These are phyloP conservation scores for Chara braunii DNA, from an alignment of 139 green algal genomes.

Conservation along the genomic window DNA sequence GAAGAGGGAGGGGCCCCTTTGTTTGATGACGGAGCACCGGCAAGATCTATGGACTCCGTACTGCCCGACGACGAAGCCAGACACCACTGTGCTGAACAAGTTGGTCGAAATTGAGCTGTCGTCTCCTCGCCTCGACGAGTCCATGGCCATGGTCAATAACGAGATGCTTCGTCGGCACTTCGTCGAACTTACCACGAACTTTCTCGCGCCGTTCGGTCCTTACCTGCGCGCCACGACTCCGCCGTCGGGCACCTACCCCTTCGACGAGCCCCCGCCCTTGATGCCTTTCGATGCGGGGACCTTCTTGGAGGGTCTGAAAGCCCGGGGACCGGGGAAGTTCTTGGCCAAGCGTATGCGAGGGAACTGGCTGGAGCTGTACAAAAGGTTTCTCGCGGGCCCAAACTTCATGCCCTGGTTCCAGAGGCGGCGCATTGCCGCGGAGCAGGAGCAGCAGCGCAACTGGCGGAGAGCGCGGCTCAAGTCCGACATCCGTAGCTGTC, in stretches of 20 bases:
- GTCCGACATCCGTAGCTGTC: slow-evolving; percentile 13
- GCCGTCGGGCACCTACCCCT: slow-evolving; percentile 13
- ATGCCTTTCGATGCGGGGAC: slow-evolving; percentile 41
- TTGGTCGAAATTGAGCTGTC: slow-evolving; percentile 11
- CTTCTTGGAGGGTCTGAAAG: slow-evolving; percentile 41
- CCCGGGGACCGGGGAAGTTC: slow-evolving; percentile 9
- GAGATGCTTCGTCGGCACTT: slow-evolving; percentile 67
- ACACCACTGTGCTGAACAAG: slow-evolving; percentile 49
- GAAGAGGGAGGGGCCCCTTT: slow-evolving; percentile 41
- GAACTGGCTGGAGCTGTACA: slow-evolving; percentile 56
- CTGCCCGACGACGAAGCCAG: slow-evolving; percentile 50
- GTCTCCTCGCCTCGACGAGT: not conserved
- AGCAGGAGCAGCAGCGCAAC: slow-evolving; percentile 23
- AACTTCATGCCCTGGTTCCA: slow-evolving; percentile 69
- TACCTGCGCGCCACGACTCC: slow-evolving; percentile 54
- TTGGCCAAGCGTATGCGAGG: slow-evolving; percentile 32
- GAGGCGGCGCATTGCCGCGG: slow-evolving; percentile 29
- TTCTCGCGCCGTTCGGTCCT: slow-evolving; percentile 64
- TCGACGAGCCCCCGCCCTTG: slow-evolving; percentile 34
- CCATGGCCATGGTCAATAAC: slow-evolving; percentile 56
- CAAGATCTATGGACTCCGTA: slow-evolving; percentile 61
- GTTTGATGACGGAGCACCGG: slow-evolving; percentile 54
- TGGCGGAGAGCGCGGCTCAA: slow-evolving; percentile 5
- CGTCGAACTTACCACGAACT: slow-evolving; percentile 60
- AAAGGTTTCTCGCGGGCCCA: slow-evolving; percentile 51